Percentiles rank a stretch among this genome's conserved stretches.
phyloP scores from a whole-genome alignment of 768 basidiomycete genomes.

The Imleria badia region DNA sequence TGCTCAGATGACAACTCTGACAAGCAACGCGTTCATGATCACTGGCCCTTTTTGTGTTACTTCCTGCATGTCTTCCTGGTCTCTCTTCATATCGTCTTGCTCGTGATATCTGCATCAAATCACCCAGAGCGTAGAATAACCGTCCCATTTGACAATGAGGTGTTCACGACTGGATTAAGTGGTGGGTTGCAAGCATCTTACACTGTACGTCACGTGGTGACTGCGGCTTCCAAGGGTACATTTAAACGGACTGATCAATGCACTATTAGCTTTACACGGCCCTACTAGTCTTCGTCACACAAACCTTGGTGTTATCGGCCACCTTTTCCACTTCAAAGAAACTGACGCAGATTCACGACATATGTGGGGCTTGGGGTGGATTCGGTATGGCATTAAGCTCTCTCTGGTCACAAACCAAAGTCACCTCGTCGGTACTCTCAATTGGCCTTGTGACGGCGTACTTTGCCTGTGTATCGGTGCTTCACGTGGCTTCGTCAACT shows the following conservation, averaged over 20 bases:
- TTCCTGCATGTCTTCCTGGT: background rate
- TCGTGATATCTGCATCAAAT: background rate
- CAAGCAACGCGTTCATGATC: background rate
- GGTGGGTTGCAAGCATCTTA: background rate
- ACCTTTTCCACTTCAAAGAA: background rate
- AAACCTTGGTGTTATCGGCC: background rate
- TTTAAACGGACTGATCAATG: too few relatives aligned
- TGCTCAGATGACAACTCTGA: background rate
- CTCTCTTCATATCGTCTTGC: background rate
- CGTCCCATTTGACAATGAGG: background rate
- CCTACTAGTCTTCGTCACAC: background rate
- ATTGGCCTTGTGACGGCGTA: background rate
- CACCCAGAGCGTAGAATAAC: background rate
- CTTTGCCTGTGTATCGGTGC: background rate
- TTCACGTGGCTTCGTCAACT: background rate
- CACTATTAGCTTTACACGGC: background rate
- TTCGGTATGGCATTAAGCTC: background rate
- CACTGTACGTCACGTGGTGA: background rate
- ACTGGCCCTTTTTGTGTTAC: background rate
- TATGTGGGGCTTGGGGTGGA: background rate
- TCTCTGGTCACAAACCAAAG: background rate
- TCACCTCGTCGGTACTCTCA: background rate
- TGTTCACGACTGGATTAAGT: background rate
- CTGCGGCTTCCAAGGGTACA: too few relatives aligned
- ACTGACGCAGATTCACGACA: background rate